Conservation (phyloP, 805 yeast species). For the Candida nemodendra region DNA sequence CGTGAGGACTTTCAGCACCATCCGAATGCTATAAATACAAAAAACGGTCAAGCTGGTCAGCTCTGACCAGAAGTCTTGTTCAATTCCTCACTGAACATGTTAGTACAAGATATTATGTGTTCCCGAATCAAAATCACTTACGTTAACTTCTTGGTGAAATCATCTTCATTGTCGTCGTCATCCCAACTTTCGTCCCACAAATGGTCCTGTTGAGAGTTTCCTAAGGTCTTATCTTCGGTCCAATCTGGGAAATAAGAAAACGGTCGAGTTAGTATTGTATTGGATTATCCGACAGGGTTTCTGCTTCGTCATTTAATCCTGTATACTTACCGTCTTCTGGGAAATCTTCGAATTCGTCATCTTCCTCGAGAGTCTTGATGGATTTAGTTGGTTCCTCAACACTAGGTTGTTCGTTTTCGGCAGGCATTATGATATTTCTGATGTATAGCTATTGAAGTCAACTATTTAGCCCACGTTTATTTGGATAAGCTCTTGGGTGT, state of each 20-base stretch:
- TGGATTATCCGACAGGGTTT: too few species aligned
- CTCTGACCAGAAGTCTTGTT: slow-evolving; percentile 17
- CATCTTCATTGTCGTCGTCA: slow-evolving; percentile 90
- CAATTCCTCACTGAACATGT: slow-evolving; percentile 22
- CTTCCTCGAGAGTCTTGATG: slow-evolving; percentile 83
- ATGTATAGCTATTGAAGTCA: not conserved
- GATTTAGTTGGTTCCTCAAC: slow-evolving; percentile 23
- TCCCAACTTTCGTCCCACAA: slow-evolving; percentile 99
- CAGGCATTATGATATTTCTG: slow-evolving; percentile 6
- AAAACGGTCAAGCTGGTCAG: too few species aligned
- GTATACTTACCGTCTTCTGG: slow-evolving; percentile 70
- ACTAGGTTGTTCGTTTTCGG: slow-evolving; percentile 13
- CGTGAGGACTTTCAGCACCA: too few species aligned
- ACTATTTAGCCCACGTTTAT: too few species aligned
- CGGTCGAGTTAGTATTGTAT: slow-evolving; percentile 6
- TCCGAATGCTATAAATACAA: too few species aligned
- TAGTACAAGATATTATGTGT: not conserved
- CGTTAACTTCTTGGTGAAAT: slow-evolving; percentile 74
- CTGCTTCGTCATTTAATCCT: too few species aligned
- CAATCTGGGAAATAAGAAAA: slow-evolving; percentile 46
- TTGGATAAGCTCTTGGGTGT: too few species aligned
- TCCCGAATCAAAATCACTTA: slow-evolving; percentile 30
- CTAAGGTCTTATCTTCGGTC: slow-evolving; percentile 57
- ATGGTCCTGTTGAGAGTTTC: slow-evolving; percentile 51
- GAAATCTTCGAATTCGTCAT: slow-evolving; percentile 96